Conservation (phyloP, 305 asterid genomes). For the Rubia tinctorum region DNA sequence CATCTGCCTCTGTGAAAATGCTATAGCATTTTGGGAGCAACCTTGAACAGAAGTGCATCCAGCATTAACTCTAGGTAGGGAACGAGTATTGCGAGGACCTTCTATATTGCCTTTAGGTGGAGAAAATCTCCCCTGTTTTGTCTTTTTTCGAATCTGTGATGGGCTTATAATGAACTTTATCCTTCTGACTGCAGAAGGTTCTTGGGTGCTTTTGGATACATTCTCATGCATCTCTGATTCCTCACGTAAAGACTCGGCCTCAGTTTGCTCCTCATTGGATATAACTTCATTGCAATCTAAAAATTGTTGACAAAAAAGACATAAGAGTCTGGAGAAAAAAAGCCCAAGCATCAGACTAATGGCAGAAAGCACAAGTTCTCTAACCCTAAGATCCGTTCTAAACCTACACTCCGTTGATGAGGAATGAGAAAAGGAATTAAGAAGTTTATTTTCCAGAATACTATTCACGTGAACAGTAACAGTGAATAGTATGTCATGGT, state of each 20-base stretch:
- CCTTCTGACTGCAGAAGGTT: conserved; percentile 32
- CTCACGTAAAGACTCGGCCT: conserved; percentile 28
- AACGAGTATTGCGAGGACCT: conserved; percentile 57
- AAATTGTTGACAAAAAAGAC: conserved; percentile 25
- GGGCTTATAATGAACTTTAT: conserved; percentile 34
- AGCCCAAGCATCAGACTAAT: background rate
- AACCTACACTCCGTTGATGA: too few relatives aligned
- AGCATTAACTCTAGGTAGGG: conserved; percentile 54
- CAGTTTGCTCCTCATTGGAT: conserved; percentile 33
- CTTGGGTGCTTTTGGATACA: conserved; percentile 28
- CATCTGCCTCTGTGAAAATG: conserved; percentile 88
- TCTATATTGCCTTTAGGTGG: conserved; percentile 58
- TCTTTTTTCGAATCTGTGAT: conserved; percentile 37
- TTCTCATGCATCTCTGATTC: conserved; percentile 30
- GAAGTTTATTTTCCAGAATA: too few relatives aligned
- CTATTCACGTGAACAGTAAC: too few relatives aligned
- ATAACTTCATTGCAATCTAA: conserved; percentile 47
- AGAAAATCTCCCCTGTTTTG: conserved; percentile 31
- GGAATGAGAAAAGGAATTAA: too few relatives aligned
- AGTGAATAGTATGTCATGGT: too few relatives aligned
- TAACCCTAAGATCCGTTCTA: too few relatives aligned
- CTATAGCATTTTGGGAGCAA: conserved; percentile 79
- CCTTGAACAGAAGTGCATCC: conserved; percentile 61
- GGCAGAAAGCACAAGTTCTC: background rate
- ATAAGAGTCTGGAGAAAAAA: conserved; percentile 17